These are phyloP conservation scores for Pythium apleroticum DNA, from an alignment of 352 stramenopile species.

Conservation along the genomic window DNA sequence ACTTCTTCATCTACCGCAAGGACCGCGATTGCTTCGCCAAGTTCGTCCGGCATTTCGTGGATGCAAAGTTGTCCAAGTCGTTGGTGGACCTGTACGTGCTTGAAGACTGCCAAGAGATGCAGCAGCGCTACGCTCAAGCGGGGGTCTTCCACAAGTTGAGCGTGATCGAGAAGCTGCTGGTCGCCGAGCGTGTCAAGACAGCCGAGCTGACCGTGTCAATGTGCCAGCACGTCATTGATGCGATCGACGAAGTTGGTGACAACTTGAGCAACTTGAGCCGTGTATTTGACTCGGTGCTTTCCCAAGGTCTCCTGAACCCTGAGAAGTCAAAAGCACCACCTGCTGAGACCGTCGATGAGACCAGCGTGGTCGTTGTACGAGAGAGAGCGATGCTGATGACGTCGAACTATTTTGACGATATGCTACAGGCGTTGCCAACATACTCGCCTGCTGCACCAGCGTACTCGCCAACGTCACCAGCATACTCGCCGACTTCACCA, in stretches of 20 bases:
- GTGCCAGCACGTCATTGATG: slow-evolving; percentile 21
- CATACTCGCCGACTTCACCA: not conserved
- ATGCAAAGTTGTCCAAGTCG: slow-evolving; percentile 13
- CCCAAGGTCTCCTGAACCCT: not conserved
- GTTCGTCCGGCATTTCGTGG: slow-evolving; percentile 9
- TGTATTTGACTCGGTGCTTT: not conserved
- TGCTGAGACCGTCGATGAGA: not conserved
- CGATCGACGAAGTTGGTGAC: not conserved
- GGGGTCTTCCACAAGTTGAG: slow-evolving; percentile 18
- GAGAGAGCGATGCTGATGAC: too few species aligned
- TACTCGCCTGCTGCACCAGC: too few species aligned
- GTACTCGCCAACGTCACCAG: not conserved
- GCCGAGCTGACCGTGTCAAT: not conserved
- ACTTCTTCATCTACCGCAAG: slow-evolving; percentile 25
- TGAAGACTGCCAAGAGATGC: not conserved
- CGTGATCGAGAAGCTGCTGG: slow-evolving; percentile 20
- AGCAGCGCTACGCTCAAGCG: slow-evolving; percentile 8
- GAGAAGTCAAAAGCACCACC: not conserved
- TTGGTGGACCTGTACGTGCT: slow-evolving; percentile 20
- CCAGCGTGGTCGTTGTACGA: too few species aligned
- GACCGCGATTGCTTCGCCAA: slow-evolving; percentile 15
- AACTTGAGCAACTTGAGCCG: not conserved
- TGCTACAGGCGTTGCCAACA: too few species aligned
- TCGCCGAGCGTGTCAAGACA: slow-evolving; percentile 9
- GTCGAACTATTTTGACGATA: too few species aligned